Conservation (phyloP, 2,329 filamentous ascomycete genomes). For the Colletotrichum sp. region DNA sequence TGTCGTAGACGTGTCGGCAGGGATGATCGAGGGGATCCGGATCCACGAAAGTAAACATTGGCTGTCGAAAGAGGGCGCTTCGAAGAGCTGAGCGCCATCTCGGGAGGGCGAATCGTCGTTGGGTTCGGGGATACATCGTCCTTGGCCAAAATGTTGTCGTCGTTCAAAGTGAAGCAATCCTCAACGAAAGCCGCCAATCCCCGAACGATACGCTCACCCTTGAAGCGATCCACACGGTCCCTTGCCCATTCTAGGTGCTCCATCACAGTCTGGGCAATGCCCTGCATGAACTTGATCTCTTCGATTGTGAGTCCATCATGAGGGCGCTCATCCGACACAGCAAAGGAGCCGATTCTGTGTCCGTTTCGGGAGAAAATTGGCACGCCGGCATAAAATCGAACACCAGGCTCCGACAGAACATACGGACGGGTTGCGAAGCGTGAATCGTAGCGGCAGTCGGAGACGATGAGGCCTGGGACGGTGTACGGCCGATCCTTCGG, state of each 20-base stretch:
- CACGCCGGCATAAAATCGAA: conserved; percentile 50
- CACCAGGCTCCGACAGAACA: conserved; percentile 32
- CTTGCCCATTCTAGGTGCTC: conserved; percentile 65
- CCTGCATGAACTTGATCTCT: conserved; percentile 59
- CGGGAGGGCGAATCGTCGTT: background rate
- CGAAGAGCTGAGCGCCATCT: conserved; percentile 4
- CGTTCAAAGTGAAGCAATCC: conserved; percentile 39
- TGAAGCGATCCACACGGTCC: conserved; percentile 55
- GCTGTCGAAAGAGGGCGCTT: background rate
- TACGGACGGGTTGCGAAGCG: conserved; percentile 37
- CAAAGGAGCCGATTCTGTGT: conserved; percentile 64
- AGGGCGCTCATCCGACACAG: conserved; percentile 62
- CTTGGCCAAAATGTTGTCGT: background rate
- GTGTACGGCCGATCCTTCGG: conserved; percentile 28
- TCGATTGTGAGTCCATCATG: conserved; percentile 52
- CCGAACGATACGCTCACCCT: conserved; percentile 58
- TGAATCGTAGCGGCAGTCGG: conserved; percentile 33
- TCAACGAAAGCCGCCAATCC: conserved; percentile 61
- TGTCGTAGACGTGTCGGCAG: background rate
- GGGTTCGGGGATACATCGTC: conserved; percentile 4
- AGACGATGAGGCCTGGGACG: conserved; percentile 31
- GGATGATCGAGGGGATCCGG: background rate
- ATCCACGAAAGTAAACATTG: conserved; percentile 6
- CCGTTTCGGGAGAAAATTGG: conserved; percentile 61
- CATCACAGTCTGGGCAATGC: conserved; percentile 61